Conservation (phyloP, 2,329 filamentous ascomycete species). For the Colletotrichum costaricense region DNA sequence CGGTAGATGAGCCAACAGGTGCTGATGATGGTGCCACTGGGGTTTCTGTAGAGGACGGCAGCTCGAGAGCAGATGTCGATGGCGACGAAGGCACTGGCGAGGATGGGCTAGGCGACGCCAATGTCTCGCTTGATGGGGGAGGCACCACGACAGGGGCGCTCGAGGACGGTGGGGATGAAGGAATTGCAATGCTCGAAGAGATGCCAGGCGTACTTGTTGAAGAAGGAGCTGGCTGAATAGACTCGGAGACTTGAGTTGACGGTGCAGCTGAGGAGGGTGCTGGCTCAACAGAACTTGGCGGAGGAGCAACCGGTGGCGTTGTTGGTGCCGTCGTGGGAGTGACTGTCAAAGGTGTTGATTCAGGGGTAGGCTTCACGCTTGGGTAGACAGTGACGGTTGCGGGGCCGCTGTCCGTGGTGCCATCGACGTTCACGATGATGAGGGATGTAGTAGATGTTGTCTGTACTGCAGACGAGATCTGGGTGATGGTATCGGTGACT, state of each 20-base stretch:
- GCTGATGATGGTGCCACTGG: background rate
- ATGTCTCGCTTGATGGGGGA: background rate
- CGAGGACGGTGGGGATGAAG: background rate
- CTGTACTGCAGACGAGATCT: conserved; percentile 37
- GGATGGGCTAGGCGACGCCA: background rate
- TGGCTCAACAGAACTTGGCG: background rate
- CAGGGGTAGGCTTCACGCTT: conserved; percentile 1
- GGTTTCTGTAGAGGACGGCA: background rate
- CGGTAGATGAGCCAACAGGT: background rate
- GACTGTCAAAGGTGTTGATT: background rate
- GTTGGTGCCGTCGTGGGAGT: conserved; percentile 6
- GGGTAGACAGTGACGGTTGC: conserved; percentile 29
- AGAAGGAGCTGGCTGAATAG: background rate
- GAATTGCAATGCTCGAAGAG: background rate
- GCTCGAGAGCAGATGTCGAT: background rate
- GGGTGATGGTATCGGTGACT: conserved; percentile 42
- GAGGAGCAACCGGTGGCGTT: background rate
- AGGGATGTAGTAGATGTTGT: conserved; percentile 43
- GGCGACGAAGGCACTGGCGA: background rate
- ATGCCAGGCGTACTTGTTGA: background rate
- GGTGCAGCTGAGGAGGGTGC: background rate
- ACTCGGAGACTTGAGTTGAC: background rate
- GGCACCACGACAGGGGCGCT: background rate
- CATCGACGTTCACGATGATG: conserved; percentile 43
- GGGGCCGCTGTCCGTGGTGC: conserved; percentile 24